Base-by-base conservation (phyloP, 148 eudicot species). In the Talinum fruticosum region DNA sequence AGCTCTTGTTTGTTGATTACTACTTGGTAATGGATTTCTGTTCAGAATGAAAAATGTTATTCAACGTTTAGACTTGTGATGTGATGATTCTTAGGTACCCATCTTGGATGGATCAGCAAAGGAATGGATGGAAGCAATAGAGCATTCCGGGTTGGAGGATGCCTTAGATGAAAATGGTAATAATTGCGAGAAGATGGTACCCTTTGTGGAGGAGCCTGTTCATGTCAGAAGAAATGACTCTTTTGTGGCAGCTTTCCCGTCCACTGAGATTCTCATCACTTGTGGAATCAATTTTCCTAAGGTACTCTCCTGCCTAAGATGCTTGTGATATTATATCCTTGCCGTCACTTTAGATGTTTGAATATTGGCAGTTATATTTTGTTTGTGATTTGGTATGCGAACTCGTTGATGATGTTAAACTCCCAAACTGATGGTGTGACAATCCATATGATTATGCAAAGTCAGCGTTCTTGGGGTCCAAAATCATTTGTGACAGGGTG, bases 61-160 rank as follows among this genome's bases (percentile, higher is more conserved):
- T 51, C 5, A 51, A 51, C 21, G 3, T 16, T 51, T 14, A 1
- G 23, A 51, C 2, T 10, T 51, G 19, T 2, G n/a, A 15, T 51
- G 33, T 26, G 18, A 74, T 33, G 30, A 29, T 75, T 28, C 12
- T n/a, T 66, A 96, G 99, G 91, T 96, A 44, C 99, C 99, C 47
- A 93, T 93, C 29, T 82, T 93, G 74, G 99, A 96, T 87, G 99
- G 99, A 34, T 96, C 99, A 21, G 89, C 99, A 66, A 89, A 77
- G 80, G 97, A 93, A 82, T 96, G 99, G 99, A 82, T 90, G 69
- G 87, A 92, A 37, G 94, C 88, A 18, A 88, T 94, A 34, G 88
- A 87, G 66, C 75, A 82, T 80, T 88, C 84, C 71, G 98, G 98
- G 49, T 72, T 94, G 77, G 84, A 85, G 75, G 84, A 84, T 79